Evolutionary conservation across 352 stramenopile species (phyloP).

Genomic region (Blastocystis sp.): DNA sequence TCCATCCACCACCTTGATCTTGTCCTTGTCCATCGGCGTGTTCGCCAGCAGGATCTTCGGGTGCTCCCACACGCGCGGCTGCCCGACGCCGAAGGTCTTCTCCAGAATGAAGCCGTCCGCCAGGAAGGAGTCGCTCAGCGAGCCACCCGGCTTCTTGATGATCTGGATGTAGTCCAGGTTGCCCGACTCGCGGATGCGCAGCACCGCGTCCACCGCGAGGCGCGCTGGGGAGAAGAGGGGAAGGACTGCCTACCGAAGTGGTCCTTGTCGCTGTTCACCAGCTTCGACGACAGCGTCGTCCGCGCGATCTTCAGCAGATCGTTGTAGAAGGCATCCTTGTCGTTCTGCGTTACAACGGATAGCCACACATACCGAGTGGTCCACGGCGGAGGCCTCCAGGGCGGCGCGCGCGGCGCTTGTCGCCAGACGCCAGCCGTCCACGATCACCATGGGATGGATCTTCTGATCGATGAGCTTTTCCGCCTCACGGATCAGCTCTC

Average conservation of each 20-base stretch:
- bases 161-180: conserved; percentile 98
- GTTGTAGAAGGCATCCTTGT: conserved; percentile 76
- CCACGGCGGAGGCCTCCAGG: conserved; percentile 72
- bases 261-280: conserved; percentile 92
- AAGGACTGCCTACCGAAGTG: conserved; percentile 74
- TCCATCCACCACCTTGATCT: conserved; percentile 86
- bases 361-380: conserved; percentile 64
- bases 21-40: conserved; percentile 98
- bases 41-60: conserved; percentile 96
- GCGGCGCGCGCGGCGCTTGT: conserved; percentile 75
- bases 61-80: conserved; percentile 85
- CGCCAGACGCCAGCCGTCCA: conserved; percentile 88
- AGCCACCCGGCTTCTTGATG: conserved; percentile 90
- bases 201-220: conserved; percentile 86
- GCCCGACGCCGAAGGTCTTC: conserved; percentile 78
- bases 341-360: conserved; percentile 21
- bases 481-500: conserved; percentile 88
- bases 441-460: conserved; percentile 96
- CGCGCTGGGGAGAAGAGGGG: conserved; percentile 56
- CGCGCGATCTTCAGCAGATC: conserved; percentile 89
- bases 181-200: conserved; percentile 81
- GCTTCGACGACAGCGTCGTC: conserved; percentile 94
- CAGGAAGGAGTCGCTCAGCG: conserved; percentile 88
- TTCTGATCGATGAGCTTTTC: conserved; percentile 85
- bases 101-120: conserved; percentile 94